These are phyloP conservation scores for Diplodia scrobiculata DNA, from an alignment of 2,329 filamentous ascomycete genomes.

Conservation along the genomic window DNA sequence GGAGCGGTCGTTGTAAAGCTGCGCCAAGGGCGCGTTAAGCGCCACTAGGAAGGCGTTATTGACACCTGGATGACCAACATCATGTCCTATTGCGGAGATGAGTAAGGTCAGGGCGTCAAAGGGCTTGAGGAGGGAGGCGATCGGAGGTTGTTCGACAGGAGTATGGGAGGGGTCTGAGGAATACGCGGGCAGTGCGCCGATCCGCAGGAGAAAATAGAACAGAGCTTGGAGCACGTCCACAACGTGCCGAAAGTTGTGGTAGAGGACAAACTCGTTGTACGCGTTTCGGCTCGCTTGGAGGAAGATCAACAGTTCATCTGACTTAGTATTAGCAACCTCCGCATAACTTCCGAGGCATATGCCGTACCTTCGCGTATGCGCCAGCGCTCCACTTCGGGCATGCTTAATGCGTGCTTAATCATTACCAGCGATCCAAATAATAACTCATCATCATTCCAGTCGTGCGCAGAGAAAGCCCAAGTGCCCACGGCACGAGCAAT, in stretches of 20 bases:
- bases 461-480: slow-evolving; percentile 89
- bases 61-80: slow-evolving; percentile 95
- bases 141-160: slow-evolving; percentile 53
- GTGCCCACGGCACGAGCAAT: slow-evolving; percentile 71
- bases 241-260: slow-evolving; percentile 97
- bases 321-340: slow-evolving; percentile 33
- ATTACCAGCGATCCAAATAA: slow-evolving; percentile 83
- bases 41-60: slow-evolving; percentile 96
- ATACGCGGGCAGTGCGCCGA: slow-evolving; percentile 74
- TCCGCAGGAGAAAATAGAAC: slow-evolving; percentile 82
- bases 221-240: slow-evolving; percentile 93
- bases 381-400: slow-evolving; percentile 81
- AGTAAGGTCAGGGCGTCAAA: slow-evolving; percentile 87
- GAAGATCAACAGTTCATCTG: slow-evolving; percentile 81
- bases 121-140: slow-evolving; percentile 75
- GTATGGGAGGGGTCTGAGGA: slow-evolving; percentile 39
- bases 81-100: slow-evolving; percentile 95
- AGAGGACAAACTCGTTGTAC: slow-evolving; percentile 96
- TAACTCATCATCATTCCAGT: slow-evolving; percentile 87
- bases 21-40: slow-evolving; percentile 87
- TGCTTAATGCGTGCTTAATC: slow-evolving; percentile 81
- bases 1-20: slow-evolving; percentile 95
- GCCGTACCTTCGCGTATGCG: slow-evolving; percentile 69
- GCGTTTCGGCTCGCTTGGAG: slow-evolving; percentile 84
- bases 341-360: slow-evolving; percentile 20